phyloP scores from a whole-genome alignment of 2,329 filamentous ascomycete species.

The Penicillium polonicum region DNA sequence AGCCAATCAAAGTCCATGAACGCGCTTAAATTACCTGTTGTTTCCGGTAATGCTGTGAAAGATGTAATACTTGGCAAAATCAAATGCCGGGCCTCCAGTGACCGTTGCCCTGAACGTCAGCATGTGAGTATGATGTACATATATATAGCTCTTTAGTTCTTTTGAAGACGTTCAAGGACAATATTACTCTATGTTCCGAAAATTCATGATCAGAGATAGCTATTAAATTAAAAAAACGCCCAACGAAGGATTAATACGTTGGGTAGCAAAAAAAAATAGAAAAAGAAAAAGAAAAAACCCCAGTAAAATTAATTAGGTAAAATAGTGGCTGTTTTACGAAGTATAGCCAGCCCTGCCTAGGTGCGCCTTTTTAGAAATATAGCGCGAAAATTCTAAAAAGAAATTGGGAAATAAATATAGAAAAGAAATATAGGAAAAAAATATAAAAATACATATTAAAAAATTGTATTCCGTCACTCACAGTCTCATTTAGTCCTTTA shows the following conservation, averaged over 20 bases:
- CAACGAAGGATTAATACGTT: neutral
- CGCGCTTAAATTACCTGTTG: neutral
- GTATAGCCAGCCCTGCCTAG: conserved; percentile 14
- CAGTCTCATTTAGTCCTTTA: conserved; percentile 7
- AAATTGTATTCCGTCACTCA: neutral
- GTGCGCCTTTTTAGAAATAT: neutral
- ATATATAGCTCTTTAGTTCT: neutral
- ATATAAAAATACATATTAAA: neutral
- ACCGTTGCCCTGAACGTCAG: conserved; percentile 15
- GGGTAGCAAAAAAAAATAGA: conserved; percentile 6
- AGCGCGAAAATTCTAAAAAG: neutral
- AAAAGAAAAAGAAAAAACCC: neutral
- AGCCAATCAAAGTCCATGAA: conserved; percentile 7
- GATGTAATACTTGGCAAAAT: conserved; percentile 6
- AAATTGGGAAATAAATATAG: neutral
- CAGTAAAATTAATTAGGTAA: conserved; percentile 17
- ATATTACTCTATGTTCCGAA: neutral
- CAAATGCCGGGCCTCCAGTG: conserved; percentile 14
- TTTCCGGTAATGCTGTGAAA: neutral
- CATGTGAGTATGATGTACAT: conserved; percentile 16
- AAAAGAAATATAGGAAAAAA: neutral
- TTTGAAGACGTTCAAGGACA: neutral
- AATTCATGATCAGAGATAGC: neutral
- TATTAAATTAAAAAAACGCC: neutral
- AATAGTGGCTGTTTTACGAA: conserved; percentile 18